Percentiles rank a stretch among this genome's conserved stretches.
Conservation (phyloP, 352 stramenopile species). For the Phytopythium mirpurense region DNA sequence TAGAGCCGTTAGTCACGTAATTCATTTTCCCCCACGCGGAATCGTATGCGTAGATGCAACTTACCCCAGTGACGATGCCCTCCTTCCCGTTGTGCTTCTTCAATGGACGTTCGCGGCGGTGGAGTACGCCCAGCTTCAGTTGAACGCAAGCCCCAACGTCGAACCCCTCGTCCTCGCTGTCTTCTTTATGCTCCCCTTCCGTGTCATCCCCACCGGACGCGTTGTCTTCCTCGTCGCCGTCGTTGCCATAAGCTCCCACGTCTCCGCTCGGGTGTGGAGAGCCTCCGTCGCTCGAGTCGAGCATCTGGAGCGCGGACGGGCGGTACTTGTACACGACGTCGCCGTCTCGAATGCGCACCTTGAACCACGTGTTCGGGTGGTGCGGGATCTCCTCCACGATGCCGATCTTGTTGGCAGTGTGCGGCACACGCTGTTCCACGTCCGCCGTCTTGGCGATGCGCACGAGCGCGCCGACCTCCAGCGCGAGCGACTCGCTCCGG, state of each 20-base stretch:
- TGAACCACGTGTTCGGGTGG: constrained; percentile 87
- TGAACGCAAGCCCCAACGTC: constrained; percentile 51
- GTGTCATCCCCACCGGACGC: constrained; percentile 23
- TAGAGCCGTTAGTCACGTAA: neutral
- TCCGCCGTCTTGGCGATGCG: constrained; percentile 66
- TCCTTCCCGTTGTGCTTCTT: constrained; percentile 71
- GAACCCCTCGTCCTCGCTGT: constrained; percentile 28
- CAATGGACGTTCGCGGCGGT: constrained; percentile 47
- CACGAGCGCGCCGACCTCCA: constrained; percentile 61
- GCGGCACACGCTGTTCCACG: constrained; percentile 78
- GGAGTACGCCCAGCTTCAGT: constrained; percentile 40
- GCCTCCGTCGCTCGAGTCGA: constrained; percentile 25
- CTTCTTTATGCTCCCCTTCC: constrained; percentile 45
- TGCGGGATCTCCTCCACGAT: constrained; percentile 76
- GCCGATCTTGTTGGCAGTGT: constrained; percentile 75
- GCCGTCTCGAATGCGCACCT: constrained; percentile 73
- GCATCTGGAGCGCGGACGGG: constrained; percentile 60
- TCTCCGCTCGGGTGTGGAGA: constrained; percentile 13
- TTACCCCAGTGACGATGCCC: constrained; percentile 54
- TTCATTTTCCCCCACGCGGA: neutral
- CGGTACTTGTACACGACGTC: constrained; percentile 89
- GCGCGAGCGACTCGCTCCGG: constrained; percentile 38
- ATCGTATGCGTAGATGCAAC: constrained; percentile 7
- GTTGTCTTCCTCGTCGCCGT: constrained; percentile 18
- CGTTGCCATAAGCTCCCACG: constrained; percentile 14